These are phyloP conservation scores for Platanthera guangdongensis DNA, from an alignment of 106 monocot genomes.

Conservation along the genomic window DNA sequence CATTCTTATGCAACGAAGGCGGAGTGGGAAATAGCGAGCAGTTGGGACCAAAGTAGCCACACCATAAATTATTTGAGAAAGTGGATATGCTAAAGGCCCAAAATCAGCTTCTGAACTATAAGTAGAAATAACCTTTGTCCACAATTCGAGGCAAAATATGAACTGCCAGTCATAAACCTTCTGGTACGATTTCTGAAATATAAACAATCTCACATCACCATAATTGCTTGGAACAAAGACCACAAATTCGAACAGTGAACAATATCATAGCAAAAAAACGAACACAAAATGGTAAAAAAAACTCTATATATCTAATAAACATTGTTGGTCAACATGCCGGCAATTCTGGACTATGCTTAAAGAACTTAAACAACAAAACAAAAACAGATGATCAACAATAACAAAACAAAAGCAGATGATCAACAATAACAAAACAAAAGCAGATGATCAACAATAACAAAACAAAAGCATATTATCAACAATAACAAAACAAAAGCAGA, in stretches of 20 bases:
- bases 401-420: no score
- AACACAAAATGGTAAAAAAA: background rate
- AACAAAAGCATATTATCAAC: no score
- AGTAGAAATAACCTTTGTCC: slow-evolving; percentile 70
- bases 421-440: no score
- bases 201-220: background rate
- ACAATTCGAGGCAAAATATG: slow-evolving; percentile 83
- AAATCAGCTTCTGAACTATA: slow-evolving; percentile 75
- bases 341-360: background rate
- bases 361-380: no score
- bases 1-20: slow-evolving; percentile 81
- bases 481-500: no score
- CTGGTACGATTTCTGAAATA: slow-evolving; percentile 69
- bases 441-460: no score
- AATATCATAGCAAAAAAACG: background rate
- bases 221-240: background rate
- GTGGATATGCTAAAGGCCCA: slow-evolving; percentile 79
- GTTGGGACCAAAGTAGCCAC: slow-evolving; percentile 82
- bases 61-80: slow-evolving; percentile 79
- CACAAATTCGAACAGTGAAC: background rate
- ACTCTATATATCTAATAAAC: background rate
- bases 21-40: slow-evolving; percentile 73
- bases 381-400: no score
- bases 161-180: slow-evolving; percentile 98
- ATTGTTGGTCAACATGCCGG: background rate